Base-by-base conservation (phyloP, 176 grass and related monocot genomes). In the Urochloa ruziziensis region DNA sequence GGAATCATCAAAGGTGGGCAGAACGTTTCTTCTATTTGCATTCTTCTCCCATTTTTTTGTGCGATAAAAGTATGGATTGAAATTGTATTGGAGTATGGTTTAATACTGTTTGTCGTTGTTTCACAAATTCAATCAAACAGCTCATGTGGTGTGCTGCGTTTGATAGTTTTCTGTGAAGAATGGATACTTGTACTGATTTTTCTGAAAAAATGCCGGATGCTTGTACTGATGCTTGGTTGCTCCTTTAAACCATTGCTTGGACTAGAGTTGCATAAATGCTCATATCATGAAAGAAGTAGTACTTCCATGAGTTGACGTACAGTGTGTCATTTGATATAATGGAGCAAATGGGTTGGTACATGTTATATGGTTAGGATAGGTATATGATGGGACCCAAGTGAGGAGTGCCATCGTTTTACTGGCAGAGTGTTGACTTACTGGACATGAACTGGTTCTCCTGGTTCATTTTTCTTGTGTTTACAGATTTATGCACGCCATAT, bases 1-100 rank as follows among this genome's bases (percentile, higher is more conserved):
- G 93, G 96, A 23, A 79, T 90, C 72, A 83, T 99, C 70, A 99
- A 99, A 96, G 96, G 96, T 94, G 61, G 34, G 65, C 74, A 56
- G 4, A 18, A 27, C n/a, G 16, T 74, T 80, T 60, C 54, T 77
- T 58, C 18, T 42, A 48, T 1, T 13, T 52, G 30, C 46, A 12
- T 21, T 76, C 28, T 43, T 42, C 25, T 69, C 57, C 52, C 18
- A 29, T 29, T 76, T 16, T 54, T 19, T n/a, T 74, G 21, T 27
- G 6, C 3, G 25, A 30, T 27, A 23, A 4, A 39, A 36, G 23
- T 82, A 60, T 73, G 10, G 58, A 44, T 19, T 83, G 6, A 7
- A 65, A 46, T 79, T 73, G 74, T 32, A 6, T 71, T 51, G 23
- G 32, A 70, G 61, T 61, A 44, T n/a, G 29, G 56, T 60, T 66